Conservation (phyloP, 2,329 filamentous ascomycete genomes). For the Cercospora nicotianae region DNA sequence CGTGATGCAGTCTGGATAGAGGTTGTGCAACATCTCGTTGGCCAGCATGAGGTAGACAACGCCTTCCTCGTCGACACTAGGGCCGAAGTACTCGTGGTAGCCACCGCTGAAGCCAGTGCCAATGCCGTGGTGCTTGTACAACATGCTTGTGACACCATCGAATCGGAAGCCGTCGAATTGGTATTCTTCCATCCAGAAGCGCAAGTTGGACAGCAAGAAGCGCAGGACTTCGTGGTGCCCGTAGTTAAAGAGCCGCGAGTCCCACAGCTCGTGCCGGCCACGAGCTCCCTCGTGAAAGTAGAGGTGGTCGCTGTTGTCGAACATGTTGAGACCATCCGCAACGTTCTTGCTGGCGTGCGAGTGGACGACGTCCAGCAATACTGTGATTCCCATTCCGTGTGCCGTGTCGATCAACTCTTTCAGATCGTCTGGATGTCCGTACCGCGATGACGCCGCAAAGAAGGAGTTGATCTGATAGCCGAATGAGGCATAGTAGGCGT, state of each 20-base stretch:
- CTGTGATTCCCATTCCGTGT: constrained; percentile 83
- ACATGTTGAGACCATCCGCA: constrained; percentile 89
- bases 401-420: constrained; percentile 97
- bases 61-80: constrained; percentile 85
- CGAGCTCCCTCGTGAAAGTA: constrained; percentile 90
- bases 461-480: constrained; percentile 99
- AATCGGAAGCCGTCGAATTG: constrained; percentile 96
- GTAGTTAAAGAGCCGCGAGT: constrained; percentile 96
- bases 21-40: constrained; percentile 89
- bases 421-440: constrained; percentile 88
- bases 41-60: constrained; percentile 94
- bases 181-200: constrained; percentile 99
- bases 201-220: constrained; percentile 92
- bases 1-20: constrained; percentile 86
- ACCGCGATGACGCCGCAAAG: constrained; percentile 94
- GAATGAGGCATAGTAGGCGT: constrained; percentile 98
- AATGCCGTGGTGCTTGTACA: constrained; percentile 93
- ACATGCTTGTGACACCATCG: constrained; percentile 97
- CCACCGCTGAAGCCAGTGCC: constrained; percentile 97
- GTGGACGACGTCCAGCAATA: constrained; percentile 93
- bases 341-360: constrained; percentile 98
- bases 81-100: constrained; percentile 96
- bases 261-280: constrained; percentile 90
- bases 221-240: constrained; percentile 89
- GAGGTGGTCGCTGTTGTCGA: constrained; percentile 89